Conservation (phyloP, 176 grass and related monocot genomes). For the Miscanthus lutarioriparius region DNA sequence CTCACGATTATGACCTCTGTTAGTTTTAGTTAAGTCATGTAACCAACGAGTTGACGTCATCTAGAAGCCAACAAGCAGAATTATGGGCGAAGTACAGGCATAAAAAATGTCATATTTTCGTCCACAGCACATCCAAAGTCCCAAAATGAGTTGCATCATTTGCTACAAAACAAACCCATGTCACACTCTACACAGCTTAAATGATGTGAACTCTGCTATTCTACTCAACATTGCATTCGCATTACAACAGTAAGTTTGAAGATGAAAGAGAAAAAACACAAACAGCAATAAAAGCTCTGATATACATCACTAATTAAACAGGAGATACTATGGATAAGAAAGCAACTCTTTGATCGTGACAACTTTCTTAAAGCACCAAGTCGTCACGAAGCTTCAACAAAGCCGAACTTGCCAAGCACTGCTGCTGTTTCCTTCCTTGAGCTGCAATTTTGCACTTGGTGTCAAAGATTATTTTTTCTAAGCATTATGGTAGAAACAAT, state of each 20-base stretch:
- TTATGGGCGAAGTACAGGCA: background rate
- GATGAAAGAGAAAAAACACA: conserved; percentile 17
- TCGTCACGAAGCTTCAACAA: conserved; percentile 58
- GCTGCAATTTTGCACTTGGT: conserved; percentile 49
- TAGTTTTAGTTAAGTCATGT: background rate
- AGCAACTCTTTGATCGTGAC: background rate
- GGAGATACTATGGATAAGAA: background rate
- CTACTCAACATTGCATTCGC: background rate
- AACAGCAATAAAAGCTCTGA: background rate
- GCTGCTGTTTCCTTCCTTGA: conserved; percentile 69
- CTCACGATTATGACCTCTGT: background rate
- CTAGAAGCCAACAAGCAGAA: conserved; percentile 19
- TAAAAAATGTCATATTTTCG: background rate
- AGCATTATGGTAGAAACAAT: conserved; percentile 18
- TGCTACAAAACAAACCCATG: background rate
- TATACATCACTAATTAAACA: conserved; percentile 26
- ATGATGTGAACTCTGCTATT: background rate
- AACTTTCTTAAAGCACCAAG: background rate
- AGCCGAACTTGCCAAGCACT: conserved; percentile 61
- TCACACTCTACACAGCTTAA: background rate
- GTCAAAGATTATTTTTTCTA: background rate
- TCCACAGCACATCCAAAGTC: background rate
- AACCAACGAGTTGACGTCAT: background rate
- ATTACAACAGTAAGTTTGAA: background rate
- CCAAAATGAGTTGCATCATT: background rate